Percentiles rank a stretch among this genome's conserved stretches.
Conservation (phyloP, 2,329 filamentous ascomycete species). For the Zopfia rhizophila region DNA sequence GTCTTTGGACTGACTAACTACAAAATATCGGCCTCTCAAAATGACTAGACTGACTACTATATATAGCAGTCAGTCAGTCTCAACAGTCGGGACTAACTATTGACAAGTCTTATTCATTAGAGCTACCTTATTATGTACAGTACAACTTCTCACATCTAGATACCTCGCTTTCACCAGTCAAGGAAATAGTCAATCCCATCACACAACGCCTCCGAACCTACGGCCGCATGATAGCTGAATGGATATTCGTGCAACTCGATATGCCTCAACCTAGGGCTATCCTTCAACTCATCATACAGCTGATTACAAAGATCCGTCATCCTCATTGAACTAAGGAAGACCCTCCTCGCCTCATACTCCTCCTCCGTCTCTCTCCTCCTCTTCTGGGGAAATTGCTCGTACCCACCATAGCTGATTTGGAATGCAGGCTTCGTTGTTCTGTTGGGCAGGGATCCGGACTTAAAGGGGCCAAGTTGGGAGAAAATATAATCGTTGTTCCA, state of each 20-base stretch:
- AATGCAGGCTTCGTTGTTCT: constrained; percentile 39
- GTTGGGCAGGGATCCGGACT: constrained; percentile 3
- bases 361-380: constrained; percentile 39
- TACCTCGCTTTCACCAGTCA: constrained; percentile 37
- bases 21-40: no score
- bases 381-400: constrained; percentile 39
- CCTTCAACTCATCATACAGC: constrained; percentile 35
- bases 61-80: no score
- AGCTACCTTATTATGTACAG: no score
- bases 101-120: no score
- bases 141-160: no score
- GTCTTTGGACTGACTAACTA: no score
- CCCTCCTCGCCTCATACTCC: constrained; percentile 37
- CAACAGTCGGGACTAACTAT: no score
- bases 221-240: constrained; percentile 44
- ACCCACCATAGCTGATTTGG: constrained; percentile 42
- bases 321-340: constrained; percentile 32
- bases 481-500: constrained; percentile 59
- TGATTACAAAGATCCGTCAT: constrained; percentile 35
- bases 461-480: constrained; percentile 35
- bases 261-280: constrained; percentile 35
- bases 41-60: no score
- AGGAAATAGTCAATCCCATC: constrained; percentile 49
- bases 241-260: constrained; percentile 41
- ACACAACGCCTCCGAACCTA: constrained; percentile 37